Evolutionary conservation across 2,329 filamentous ascomycete species (phyloP).

Genomic region (Calonectria ilicicola): DNA sequence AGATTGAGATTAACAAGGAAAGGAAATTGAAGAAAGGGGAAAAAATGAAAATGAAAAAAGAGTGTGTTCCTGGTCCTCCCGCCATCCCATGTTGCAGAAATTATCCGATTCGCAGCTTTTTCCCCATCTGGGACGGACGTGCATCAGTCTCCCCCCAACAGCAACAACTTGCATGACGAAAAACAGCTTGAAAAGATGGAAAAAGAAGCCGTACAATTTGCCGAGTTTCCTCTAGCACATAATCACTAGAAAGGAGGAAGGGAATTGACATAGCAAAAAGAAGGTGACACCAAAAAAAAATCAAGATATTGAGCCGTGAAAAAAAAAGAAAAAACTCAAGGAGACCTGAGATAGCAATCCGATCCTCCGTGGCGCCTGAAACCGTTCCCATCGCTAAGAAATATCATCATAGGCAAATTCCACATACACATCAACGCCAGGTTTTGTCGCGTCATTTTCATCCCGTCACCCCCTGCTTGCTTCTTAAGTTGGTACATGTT

Average conservation of each 20-base stretch:
- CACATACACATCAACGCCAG: neutral
- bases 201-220: neutral
- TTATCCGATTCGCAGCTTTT: neutral
- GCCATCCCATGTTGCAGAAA: neutral
- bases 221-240: neutral
- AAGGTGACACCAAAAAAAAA: neutral
- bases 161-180: neutral
- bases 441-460: neutral
- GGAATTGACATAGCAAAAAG: neutral
- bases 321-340: neutral
- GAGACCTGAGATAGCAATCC: neutral
- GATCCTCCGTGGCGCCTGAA: neutral
- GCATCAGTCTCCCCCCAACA: neutral
- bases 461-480: neutral
- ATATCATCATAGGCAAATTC: neutral
- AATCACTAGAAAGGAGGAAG: neutral
- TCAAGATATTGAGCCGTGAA: neutral
- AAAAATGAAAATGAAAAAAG: neutral
- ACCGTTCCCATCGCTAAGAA: neutral
- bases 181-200: neutral
- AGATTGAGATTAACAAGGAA: neutral
- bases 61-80: neutral
- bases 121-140: neutral
- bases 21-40: too few species aligned
- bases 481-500: neutral